Conservation (phyloP, 2,329 filamentous ascomycete species). For the Claviceps purpurea region DNA sequence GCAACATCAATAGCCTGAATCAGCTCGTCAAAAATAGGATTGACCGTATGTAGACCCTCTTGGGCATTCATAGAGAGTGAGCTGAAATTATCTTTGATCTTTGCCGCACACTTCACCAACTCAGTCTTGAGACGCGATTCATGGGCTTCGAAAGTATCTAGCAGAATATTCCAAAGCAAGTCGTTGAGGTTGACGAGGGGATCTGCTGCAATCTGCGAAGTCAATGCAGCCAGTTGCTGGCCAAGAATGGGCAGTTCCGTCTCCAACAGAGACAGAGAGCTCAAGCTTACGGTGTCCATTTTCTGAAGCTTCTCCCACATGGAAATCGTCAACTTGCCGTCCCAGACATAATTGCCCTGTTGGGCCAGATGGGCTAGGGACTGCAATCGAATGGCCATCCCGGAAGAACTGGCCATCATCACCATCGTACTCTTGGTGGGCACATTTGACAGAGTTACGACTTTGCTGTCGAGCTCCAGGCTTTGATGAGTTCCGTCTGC, state of each 20-base stretch:
- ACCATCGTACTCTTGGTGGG: constrained; percentile 21
- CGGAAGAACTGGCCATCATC: constrained; percentile 19
- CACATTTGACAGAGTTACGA: constrained; percentile 34
- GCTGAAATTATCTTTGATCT: constrained; percentile 12
- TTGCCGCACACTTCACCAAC: constrained; percentile 14
- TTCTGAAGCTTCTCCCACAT: constrained; percentile 42
- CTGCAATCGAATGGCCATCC: constrained; percentile 29
- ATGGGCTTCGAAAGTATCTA: constrained; percentile 27
- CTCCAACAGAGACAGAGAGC: constrained; percentile 49
- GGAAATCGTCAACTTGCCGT: constrained; percentile 27
- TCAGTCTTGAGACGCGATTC: constrained; percentile 18
- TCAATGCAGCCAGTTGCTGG: constrained; percentile 37
- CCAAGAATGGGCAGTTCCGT: constrained; percentile 50
- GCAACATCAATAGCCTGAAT: constrained; percentile 14
- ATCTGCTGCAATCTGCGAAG: constrained; percentile 34
- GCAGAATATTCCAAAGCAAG: constrained; percentile 33
- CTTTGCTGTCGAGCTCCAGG: constrained; percentile 18
- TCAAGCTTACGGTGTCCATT: constrained; percentile 40
- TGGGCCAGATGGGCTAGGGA: constrained; percentile 33
- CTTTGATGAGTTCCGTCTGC: not conserved
- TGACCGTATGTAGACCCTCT: constrained; percentile 1
- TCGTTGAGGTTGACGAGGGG: constrained; percentile 35
- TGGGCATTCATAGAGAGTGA: constrained; percentile 3
- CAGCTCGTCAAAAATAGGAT: constrained; percentile 11
- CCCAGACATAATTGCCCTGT: constrained; percentile 24